Conservation (phyloP, 2,329 filamentous ascomycete genomes). For the Graphiopsis chlorocephala region DNA sequence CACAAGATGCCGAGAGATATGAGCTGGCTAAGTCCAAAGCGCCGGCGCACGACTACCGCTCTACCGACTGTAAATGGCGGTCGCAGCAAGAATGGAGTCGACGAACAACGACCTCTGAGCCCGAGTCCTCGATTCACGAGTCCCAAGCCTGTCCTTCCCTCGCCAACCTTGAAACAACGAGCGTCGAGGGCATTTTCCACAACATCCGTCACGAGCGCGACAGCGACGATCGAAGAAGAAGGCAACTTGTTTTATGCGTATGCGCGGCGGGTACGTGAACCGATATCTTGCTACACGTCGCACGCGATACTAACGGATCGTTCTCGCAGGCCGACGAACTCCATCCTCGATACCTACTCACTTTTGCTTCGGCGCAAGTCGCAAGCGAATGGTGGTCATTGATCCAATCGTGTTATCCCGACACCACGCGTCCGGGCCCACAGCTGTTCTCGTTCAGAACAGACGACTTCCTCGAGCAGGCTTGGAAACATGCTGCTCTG, state of each 20-base stretch:
- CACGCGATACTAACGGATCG: neutral
- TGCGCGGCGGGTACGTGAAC: constrained; percentile 24
- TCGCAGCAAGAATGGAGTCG: constrained; percentile 11
- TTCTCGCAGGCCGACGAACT: constrained; percentile 24
- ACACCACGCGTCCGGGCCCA: constrained; percentile 28
- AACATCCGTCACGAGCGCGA: constrained; percentile 4
- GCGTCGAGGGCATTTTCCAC: constrained; percentile 6
- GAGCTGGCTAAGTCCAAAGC: constrained; percentile 29
- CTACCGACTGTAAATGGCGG: constrained; percentile 21
- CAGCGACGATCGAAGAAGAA: constrained; percentile 11
- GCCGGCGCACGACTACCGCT: constrained; percentile 27
- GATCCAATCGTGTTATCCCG: constrained; percentile 31
- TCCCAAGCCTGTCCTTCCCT: constrained; percentile 9
- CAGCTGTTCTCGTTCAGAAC: constrained; percentile 34
- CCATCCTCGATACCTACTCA: constrained; percentile 33
- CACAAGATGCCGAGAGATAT: constrained; percentile 18
- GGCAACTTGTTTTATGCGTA: constrained; percentile 32
- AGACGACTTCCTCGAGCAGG: constrained; percentile 27
- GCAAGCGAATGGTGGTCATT: constrained; percentile 35
- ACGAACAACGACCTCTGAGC: constrained; percentile 7
- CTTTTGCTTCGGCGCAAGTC: constrained; percentile 30
- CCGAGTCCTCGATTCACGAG: constrained; percentile 8
- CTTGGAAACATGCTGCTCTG: constrained; percentile 30
- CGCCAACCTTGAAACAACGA: neutral
- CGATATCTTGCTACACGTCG: neutral